Base-by-base conservation (phyloP, 495 filamentous ascomycete genomes). In the Neurospora sublineolata region DNA sequence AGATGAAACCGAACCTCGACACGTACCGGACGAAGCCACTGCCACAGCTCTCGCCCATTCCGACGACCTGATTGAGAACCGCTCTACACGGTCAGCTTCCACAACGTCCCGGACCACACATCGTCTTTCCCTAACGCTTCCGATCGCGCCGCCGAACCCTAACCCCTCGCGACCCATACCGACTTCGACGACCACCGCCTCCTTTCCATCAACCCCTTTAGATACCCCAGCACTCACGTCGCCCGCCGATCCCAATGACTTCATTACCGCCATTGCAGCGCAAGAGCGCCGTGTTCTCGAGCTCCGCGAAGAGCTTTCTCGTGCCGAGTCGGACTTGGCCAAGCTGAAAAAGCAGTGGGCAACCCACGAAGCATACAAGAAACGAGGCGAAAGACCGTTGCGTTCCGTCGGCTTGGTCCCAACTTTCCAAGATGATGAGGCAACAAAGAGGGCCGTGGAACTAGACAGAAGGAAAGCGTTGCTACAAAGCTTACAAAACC, bases 241-340 rank as follows among this genome's bases (percentile, higher is more conserved):
- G 11, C 89, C 91, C 0, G 84, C 83, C 46, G 93, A 96, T 74
- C 83, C 91, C 33, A 90, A 85, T 75, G 86, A 88, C n/a, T 91
- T 97, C 73, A 88, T 99, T 46, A 92, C 92, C 41, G 91, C 93
- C 39, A 89, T 98, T 70, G 95, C 95, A 16, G 90, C 93, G 6
- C 94, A 97, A 80, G 95, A 99, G 78, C 89, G 95, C n/a, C 89
- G 88, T 69, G 94, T 99, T 7, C 82, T 99, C 52, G 95, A 98
- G 83, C 84, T 98, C 38, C 90, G 89, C 68, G 95, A 98, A 79
- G 95, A 97, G 79, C 84, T 99, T 14, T 79, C 82, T 9, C 89
- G 89, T 69, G 94, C 95, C 11, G 95, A 98, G 77, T 78, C 80
- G 4, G 93, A 97, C 40, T 82, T 99, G 71, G 81, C 83, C 39